Conservation (phyloP, 371 early-diverging fungal genomes). For the Rhizopus sp. region DNA sequence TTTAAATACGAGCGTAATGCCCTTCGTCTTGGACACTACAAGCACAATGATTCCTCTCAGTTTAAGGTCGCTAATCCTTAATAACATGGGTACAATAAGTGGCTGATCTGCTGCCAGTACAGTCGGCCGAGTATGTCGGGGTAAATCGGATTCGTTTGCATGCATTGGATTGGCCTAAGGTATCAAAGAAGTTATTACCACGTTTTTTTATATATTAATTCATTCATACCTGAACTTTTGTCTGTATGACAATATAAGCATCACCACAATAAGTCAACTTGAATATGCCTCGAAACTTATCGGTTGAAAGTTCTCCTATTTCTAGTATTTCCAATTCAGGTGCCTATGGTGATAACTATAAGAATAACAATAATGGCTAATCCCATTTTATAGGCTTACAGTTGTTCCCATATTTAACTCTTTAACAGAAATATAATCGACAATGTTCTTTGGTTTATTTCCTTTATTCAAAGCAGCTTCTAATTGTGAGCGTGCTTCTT, state of each 20-base stretch:
- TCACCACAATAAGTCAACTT: conserved; percentile 92
- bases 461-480: conserved; percentile 92
- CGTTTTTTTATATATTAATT: conserved; percentile 6
- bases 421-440: conserved; percentile 85
- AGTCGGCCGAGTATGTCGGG: conserved; percentile 65
- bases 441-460: conserved; percentile 88
- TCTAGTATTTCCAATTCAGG: conserved; percentile 97
- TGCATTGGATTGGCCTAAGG: conserved; percentile 78
- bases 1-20: conserved; percentile 94
- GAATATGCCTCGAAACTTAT: conserved; percentile 95
- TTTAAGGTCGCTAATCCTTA: conserved; percentile 86
- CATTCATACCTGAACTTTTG: conserved; percentile 78
- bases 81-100: conserved; percentile 93
- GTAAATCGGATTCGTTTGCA: conserved; percentile 59
- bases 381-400: conserved; percentile 45
- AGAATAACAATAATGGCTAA: not conserved
- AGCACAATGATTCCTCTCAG: conserved; percentile 91
- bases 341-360: conserved; percentile 54
- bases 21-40: conserved; percentile 88
- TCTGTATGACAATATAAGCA: conserved; percentile 90
- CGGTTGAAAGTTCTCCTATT: conserved; percentile 91
- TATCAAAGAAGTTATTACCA: conserved; percentile 6
- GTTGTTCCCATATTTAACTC: conserved; percentile 95
- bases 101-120: conserved; percentile 92
- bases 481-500: conserved; percentile 79